A percentile compares a stretch with the other conserved stretches of the same genome.
Conservation (phyloP, 2,329 filamentous ascomycete species). For the Aspergillus transmontanensis region DNA sequence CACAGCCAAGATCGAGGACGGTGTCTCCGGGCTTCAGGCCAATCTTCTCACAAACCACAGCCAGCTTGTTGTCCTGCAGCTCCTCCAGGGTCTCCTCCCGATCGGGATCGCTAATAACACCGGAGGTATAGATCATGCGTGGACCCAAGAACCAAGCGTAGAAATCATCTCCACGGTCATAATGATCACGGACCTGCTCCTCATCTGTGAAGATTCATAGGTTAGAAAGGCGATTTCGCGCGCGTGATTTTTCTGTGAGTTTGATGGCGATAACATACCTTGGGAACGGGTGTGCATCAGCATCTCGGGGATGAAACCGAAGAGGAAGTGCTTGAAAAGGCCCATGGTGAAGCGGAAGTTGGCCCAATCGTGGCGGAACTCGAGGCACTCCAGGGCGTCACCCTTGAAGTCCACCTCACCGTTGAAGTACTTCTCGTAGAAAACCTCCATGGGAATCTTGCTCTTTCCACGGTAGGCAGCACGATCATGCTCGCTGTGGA, state of each 20-base stretch:
- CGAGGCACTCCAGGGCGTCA: conserved; percentile 83
- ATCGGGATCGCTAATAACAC: conserved; percentile 85
- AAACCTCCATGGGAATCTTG: conserved; percentile 69
- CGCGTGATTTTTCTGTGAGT: not conserved
- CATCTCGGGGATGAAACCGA: conserved; percentile 84
- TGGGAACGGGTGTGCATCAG: conserved; percentile 91
- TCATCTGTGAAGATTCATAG: conserved; percentile 63
- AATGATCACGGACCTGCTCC: conserved; percentile 96
- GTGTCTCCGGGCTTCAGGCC: conserved; percentile 76
- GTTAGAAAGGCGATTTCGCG: not conserved
- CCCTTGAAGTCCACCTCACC: conserved; percentile 95
- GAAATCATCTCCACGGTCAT: conserved; percentile 97
- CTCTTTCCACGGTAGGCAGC: conserved; percentile 52
- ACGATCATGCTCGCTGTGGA: conserved; percentile 50
- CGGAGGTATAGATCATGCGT: conserved; percentile 98
- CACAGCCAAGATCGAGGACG: conserved; percentile 93
- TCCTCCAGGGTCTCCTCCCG: conserved; percentile 90
- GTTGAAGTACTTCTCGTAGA: conserved; percentile 97
- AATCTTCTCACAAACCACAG: conserved; percentile 95
- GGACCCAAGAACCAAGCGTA: conserved; percentile 98
- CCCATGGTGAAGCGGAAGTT: conserved; percentile 87
- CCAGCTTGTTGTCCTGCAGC: conserved; percentile 96
- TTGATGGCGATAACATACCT: conserved; percentile 50
- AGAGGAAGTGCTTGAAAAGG: conserved; percentile 85
- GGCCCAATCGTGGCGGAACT: conserved; percentile 96